These are phyloP conservation scores for Neodidymelliopsis sp. DNA, from an alignment of 2,329 filamentous ascomycete genomes.

Conservation along the genomic window DNA sequence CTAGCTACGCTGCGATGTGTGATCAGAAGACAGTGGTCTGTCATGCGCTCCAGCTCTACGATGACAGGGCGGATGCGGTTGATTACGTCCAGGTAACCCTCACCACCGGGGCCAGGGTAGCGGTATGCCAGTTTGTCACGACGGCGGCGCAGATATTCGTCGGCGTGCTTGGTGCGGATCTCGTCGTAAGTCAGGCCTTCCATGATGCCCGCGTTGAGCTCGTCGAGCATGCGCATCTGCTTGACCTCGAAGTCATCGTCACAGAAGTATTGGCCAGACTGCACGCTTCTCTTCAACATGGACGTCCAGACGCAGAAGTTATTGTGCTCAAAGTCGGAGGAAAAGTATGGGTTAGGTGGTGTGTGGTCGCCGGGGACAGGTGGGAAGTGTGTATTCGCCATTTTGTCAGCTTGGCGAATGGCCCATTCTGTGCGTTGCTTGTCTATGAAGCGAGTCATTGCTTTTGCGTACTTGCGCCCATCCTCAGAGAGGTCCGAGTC, in stretches of 20 bases:
- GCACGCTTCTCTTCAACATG: slow-evolving; percentile 89
- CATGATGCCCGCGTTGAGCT: slow-evolving; percentile 90
- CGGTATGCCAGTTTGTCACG: slow-evolving; percentile 93
- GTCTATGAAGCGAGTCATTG: slow-evolving; percentile 84
- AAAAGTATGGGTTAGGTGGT: slow-evolving; percentile 88
- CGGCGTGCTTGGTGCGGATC: slow-evolving; percentile 78
- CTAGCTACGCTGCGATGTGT: slow-evolving; percentile 91
- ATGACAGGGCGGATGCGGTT: slow-evolving; percentile 95
- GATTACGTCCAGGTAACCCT: slow-evolving; percentile 97
- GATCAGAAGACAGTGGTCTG: slow-evolving; percentile 91
- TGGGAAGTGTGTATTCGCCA: slow-evolving; percentile 81
- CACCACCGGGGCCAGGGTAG: slow-evolving; percentile 93
- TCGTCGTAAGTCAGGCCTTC: slow-evolving; percentile 95
- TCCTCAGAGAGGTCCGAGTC: slow-evolving; percentile 84
- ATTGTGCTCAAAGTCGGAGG: slow-evolving; percentile 65
- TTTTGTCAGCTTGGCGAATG: slow-evolving; percentile 79
- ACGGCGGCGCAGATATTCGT: slow-evolving; percentile 82
- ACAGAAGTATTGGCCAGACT: slow-evolving; percentile 89
- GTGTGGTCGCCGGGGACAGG: slow-evolving; percentile 90
- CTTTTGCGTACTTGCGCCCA: slow-evolving; percentile 78
- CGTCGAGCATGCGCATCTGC: slow-evolving; percentile 97
- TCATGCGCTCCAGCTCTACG: slow-evolving; percentile 95
- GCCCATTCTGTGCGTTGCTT: slow-evolving; percentile 83
- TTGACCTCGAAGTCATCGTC: slow-evolving; percentile 95
- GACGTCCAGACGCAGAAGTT: slow-evolving; percentile 99